Percentiles rank a stretch among this genome's conserved stretches.
These are phyloP conservation scores for Chiua virens DNA, from an alignment of 768 basidiomycete species.

Conservation along the genomic window DNA sequence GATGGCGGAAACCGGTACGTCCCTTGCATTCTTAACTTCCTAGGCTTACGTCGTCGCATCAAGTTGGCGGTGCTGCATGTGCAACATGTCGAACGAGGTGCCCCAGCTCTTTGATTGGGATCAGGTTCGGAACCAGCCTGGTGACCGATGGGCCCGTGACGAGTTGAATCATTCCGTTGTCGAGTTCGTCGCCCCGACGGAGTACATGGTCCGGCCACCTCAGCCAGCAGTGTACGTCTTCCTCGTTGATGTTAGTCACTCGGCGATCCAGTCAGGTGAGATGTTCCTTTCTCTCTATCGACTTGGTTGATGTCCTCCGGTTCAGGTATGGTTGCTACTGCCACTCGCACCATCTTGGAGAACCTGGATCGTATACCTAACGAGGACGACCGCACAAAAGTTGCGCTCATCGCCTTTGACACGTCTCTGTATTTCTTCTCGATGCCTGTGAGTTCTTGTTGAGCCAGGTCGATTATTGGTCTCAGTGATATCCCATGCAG, in stretches of 20 bases:
- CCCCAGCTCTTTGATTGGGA: constrained; percentile 99
- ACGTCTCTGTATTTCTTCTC: constrained; percentile 96
- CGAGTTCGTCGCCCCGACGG: constrained; percentile 96
- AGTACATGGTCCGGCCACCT: constrained; percentile 99
- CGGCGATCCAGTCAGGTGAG: constrained; percentile 84
- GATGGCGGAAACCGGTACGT: constrained; percentile 90
- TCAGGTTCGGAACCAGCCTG: constrained; percentile 87
- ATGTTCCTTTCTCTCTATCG: neutral
- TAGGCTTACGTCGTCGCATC: constrained; percentile 2
- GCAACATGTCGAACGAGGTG: constrained; percentile 96
- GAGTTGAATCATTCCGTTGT: constrained; percentile 95
- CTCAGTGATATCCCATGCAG: constrained; percentile 31
- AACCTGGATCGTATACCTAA: constrained; percentile 95
- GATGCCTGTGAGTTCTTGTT: constrained; percentile 51
- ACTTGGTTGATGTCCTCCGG: neutral
- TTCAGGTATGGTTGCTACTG: constrained; percentile 96
- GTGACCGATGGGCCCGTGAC: constrained; percentile 90
- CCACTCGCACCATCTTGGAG: constrained; percentile 94
- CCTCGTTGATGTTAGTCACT: constrained; percentile 93
- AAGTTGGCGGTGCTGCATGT: constrained; percentile 99
- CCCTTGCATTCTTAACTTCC: neutral
- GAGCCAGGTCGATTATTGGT: neutral
- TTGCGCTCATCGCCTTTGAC: constrained; percentile 91
- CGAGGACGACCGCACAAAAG: constrained; percentile 88
- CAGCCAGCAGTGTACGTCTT: constrained; percentile 97